Percentiles rank a stretch among this genome's conserved stretches.
phyloP scores from a whole-genome alignment of 2,329 filamentous ascomycete genomes.

The Annulohypoxylon truncatum region DNA sequence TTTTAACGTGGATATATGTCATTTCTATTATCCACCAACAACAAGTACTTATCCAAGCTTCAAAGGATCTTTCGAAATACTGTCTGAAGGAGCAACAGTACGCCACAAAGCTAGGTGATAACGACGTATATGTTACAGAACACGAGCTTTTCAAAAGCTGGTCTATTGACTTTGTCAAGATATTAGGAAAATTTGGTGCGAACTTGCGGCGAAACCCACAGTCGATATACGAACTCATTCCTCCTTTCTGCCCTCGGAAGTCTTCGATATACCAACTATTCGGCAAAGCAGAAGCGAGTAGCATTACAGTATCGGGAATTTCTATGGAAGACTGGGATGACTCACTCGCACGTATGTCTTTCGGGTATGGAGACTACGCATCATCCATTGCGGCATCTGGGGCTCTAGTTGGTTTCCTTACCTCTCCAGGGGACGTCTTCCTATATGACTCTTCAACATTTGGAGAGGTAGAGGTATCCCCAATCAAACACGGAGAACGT shows the following conservation, averaged over 20 bases:
- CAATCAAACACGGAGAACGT: slow-evolving; percentile 39
- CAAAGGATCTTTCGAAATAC: slow-evolving; percentile 42
- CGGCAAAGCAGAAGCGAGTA: slow-evolving; percentile 35
- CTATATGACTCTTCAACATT: slow-evolving; percentile 42
- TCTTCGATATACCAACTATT: slow-evolving; percentile 53
- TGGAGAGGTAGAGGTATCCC: slow-evolving; percentile 31
- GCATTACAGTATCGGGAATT: slow-evolving; percentile 32
- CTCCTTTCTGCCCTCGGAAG: slow-evolving; percentile 53
- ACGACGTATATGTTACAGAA: background rate
- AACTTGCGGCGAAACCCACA: slow-evolving; percentile 46
- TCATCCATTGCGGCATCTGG: slow-evolving; percentile 34
- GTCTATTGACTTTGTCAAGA: slow-evolving; percentile 51
- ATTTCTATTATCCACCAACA: slow-evolving; percentile 45
- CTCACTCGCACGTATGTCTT: slow-evolving; percentile 41
- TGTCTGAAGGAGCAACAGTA: slow-evolving; percentile 28
- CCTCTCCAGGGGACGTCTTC: slow-evolving; percentile 33
- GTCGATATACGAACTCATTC: slow-evolving; percentile 53
- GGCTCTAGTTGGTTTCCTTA: slow-evolving; percentile 30
- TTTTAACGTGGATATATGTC: slow-evolving; percentile 52
- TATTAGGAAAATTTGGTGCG: slow-evolving; percentile 53
- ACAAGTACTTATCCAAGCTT: slow-evolving; percentile 45
- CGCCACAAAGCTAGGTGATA: background rate
- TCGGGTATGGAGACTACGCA: background rate
- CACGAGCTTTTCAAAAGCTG: slow-evolving; percentile 48
- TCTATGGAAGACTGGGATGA: slow-evolving; percentile 45